Base-by-base conservation (phyloP, 768 basidiomycete genomes). In the Termitomyces sp. region DNA sequence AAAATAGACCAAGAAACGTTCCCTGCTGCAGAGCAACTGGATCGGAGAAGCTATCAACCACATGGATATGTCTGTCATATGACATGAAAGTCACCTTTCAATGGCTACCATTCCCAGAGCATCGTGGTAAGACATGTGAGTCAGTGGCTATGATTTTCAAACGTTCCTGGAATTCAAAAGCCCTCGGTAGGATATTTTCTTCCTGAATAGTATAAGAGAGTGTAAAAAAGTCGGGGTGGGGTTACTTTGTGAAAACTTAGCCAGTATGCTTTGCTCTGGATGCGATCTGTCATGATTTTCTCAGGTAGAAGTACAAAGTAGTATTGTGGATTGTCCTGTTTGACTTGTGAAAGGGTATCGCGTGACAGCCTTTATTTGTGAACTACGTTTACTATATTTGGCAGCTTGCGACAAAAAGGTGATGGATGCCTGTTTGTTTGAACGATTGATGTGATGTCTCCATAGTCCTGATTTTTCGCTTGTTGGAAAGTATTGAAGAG, bases 311-410 rank as follows among this genome's bases (percentile, higher is more conserved):
- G 49, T 12, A 23, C 20, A 13, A 23, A 23, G 12, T 13, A 5
- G 10, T 46, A 46, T 12, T 10, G 10, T 20, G 43, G 43, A 43
- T 43, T 43, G n/a, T 43, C 9, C n/a, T 10, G 43, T 48, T 55
- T 47, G 49, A 50, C n/a, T 38, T 28, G 13, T 14, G 23, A 9
- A 14, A 30, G 38, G 61, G 47, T 50, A 50, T 58, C 14, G 38
- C 57, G 35, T 38, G 52, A 51, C 40, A 49, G 13, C 43, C 55
- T 47, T 53, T 53, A 16, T 40, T 52, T 41, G 52, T 43, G 69
- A 74, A 74, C 71, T 67, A 74, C 71, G 72, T 72, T 72, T 66
- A 66, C 73, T 68, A 71, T 71, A 72, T 69, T 71, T 70, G 73
- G 72, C 36, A 66, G 47, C 36, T 33, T 59, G 56, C 38, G 49